phyloP scores from a whole-genome alignment of 2,329 filamentous ascomycete species.

The Colletotrichum chrysophilum region DNA sequence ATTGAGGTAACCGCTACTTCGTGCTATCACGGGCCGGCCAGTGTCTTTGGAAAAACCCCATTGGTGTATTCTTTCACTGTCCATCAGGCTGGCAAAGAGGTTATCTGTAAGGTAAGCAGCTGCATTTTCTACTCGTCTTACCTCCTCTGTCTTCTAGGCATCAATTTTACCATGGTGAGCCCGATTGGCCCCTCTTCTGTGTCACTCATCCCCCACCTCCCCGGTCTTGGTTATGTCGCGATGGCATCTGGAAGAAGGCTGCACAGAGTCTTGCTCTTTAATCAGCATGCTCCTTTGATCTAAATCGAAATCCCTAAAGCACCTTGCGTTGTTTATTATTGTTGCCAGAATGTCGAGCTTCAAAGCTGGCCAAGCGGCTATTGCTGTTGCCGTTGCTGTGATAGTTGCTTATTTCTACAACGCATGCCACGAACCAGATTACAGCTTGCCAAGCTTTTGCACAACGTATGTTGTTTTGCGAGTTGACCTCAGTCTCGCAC shows the following conservation, averaged over 20 bases:
- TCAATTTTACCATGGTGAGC: neutral
- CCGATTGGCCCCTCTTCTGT: slow-evolving; percentile 1
- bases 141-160: neutral
- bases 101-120: slow-evolving; percentile 5
- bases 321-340: neutral
- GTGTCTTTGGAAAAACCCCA: neutral
- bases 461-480: neutral
- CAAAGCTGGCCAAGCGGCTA: neutral
- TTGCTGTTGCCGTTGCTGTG: neutral
- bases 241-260: neutral
- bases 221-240: neutral
- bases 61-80: slow-evolving; percentile 2
- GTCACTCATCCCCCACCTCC: neutral
- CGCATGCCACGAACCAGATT: neutral
- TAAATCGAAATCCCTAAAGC: neutral
- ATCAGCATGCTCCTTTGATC: neutral
- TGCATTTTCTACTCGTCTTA: neutral
- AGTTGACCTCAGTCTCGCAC: neutral
- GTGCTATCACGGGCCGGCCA: slow-evolving; percentile 1
- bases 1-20: slow-evolving; percentile 3
- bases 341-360: neutral
- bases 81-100: neutral
- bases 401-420: neutral
- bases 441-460: neutral
- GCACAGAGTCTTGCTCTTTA: neutral